Evolutionary conservation across 2,329 filamentous ascomycete species (phyloP), one percentile per base, ranked within the genome.

Genomic region (Pseudocercospora vitis): DNA sequence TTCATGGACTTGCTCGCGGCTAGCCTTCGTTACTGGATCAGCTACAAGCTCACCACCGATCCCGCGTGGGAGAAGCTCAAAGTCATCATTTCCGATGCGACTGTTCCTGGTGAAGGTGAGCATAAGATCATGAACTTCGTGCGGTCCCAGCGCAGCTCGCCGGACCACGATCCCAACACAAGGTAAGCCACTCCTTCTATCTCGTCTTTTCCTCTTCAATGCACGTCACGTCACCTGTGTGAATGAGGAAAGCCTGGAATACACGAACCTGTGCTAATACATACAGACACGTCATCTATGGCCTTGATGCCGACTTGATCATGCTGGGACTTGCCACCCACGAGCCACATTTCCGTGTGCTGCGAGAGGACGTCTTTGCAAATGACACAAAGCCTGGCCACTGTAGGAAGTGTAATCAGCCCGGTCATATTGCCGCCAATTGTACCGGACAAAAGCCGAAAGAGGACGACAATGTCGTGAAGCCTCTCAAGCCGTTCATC

Each of bases 111-210:
- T 69, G 94, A 99, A 75, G 94, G 94, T 70, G 94, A 99, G 76
- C 94, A 99, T 73, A 99, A 99, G 74, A 97, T 99, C 68, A 99
- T 99, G 94, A 86, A 94, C 63, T 99, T 97, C 71, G 84, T 99
- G 62, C 86, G 94, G 66, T 96, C 92, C 31, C 95, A 99, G 73
- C 85, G 94, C 66, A 84, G 88, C 46, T 94, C 89, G 49, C 87
- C 91, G 4, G 87, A 95, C 60, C 91, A 99, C 72, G 87, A 99
- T 67, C 94, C 94, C 19, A 97, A 99, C 71, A 97, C 94, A 26
- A 64, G 63, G 63, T 63, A 62, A 63, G 59, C 55, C 37, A 14
- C 24, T 24, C 51, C 50, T 28, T 29, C 44, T 26, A 23, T 31
- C 50, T 14, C 53, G 28, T 52, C 54, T 46, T 53, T 52, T 44